Evolutionary conservation across 1,284 basidiomycete species (phyloP).

Genomic region (Heterobasidion irregulare): DNA sequence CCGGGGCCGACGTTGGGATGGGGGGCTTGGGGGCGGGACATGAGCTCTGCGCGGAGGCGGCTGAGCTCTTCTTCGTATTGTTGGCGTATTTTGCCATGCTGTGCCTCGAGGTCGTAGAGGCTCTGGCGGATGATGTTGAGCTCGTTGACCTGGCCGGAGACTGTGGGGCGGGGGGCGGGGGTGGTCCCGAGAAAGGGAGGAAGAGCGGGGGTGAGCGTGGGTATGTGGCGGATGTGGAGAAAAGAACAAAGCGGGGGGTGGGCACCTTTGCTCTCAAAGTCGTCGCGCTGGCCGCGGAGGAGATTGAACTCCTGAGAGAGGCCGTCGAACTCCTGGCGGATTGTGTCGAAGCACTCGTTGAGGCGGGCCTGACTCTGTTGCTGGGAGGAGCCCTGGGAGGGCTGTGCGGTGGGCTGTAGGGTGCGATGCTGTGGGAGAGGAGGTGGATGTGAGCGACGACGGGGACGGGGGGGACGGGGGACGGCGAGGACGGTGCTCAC

Average conservation of each 20-base stretch:
- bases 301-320: constrained; percentile 63
- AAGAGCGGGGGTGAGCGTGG: background rate
- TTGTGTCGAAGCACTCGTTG: constrained; percentile 75
- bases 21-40: constrained; percentile 17
- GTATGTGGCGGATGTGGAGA: background rate
- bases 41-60: constrained; percentile 55
- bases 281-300: constrained; percentile 78
- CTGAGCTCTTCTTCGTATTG: constrained; percentile 72
- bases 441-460: constrained; percentile 6
- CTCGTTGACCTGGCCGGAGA: constrained; percentile 64
- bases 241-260: background rate
- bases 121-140: constrained; percentile 67
- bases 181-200: background rate
- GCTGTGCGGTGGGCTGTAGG: constrained; percentile 49
- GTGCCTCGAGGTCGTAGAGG: constrained; percentile 71
- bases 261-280: constrained; percentile 81
- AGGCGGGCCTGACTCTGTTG: constrained; percentile 38
- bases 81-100: constrained; percentile 63
- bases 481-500: constrained; percentile 16
- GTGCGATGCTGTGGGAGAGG: constrained; percentile 45
- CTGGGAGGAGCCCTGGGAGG: constrained; percentile 30
- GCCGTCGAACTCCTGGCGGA: constrained; percentile 82
- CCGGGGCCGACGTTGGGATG: constrained; percentile 10
- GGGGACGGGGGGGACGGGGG: constrained; percentile 25
- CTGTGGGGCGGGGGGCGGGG: constrained; percentile 24